These are phyloP conservation scores for Penicillium corylophilum DNA, from an alignment of 2,329 filamentous ascomycete genomes.

Conservation along the genomic window DNA sequence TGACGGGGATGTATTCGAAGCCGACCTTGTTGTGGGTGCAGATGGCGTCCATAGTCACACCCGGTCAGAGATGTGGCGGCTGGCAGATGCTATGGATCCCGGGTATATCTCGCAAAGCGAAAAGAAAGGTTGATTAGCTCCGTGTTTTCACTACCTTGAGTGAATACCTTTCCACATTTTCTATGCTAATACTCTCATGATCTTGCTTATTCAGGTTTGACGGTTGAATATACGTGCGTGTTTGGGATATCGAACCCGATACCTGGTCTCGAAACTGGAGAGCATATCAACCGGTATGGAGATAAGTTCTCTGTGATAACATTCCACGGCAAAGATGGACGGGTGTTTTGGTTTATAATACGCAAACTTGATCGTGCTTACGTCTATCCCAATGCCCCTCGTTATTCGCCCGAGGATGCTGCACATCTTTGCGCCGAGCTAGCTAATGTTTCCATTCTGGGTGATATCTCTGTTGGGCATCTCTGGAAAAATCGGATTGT, in stretches of 20 bases:
- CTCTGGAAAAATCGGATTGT: conserved; percentile 22
- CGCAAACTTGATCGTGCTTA: conserved; percentile 24
- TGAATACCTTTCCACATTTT: no score
- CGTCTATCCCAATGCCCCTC: conserved; percentile 21
- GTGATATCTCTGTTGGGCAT: conserved; percentile 20
- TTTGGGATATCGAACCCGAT: conserved; percentile 29
- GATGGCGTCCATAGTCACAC: conserved; percentile 11
- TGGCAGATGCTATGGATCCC: background rate
- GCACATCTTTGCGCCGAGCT: conserved; percentile 7
- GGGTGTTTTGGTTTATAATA: conserved; percentile 30
- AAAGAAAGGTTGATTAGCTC: no score
- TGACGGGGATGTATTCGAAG: conserved; percentile 1
- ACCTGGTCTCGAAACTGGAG: conserved; percentile 12
- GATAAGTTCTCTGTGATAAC: conserved; percentile 20
- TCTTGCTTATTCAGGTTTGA: conserved; percentile 2
- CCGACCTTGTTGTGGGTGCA: conserved; percentile 8
- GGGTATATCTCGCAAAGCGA: background rate
- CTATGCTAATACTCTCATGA: no score
- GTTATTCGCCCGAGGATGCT: conserved; percentile 24
- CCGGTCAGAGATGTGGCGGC: conserved; percentile 3
- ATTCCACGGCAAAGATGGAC: conserved; percentile 21
- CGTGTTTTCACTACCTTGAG: no score
- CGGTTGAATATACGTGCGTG: conserved; percentile 30
- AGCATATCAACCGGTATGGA: conserved; percentile 18
- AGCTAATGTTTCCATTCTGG: conserved; percentile 13